phyloP scores from a whole-genome alignment of 345 rosid genomes.

The Ailanthus altissimus region DNA sequence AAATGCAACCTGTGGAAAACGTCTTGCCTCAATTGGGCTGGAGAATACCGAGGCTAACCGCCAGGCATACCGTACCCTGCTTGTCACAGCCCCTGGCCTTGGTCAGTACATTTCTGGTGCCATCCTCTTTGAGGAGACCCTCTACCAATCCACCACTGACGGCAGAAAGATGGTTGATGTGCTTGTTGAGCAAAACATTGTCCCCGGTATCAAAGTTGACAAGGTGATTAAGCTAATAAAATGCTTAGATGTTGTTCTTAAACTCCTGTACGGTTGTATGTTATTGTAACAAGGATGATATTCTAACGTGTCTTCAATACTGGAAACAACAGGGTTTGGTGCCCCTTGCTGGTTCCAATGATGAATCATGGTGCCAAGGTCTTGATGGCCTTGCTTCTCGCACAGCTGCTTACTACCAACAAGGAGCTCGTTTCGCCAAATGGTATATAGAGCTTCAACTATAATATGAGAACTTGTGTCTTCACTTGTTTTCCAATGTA shows the following conservation, averaged over 20 bases:
- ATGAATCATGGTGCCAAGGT: conserved; percentile 99
- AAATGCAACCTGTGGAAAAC: conserved; percentile 94
- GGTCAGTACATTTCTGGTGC: conserved; percentile 91
- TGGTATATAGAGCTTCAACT: conserved; percentile 44
- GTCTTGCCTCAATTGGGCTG: conserved; percentile 87
- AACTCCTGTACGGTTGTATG: background rate
- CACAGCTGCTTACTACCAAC: conserved; percentile 96
- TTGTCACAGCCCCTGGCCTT: conserved; percentile 79
- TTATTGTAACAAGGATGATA: background rate
- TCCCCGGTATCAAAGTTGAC: conserved; percentile 98
- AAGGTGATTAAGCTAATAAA: conserved; percentile 49
- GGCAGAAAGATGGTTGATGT: conserved; percentile 95
- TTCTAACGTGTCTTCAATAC: conserved; percentile 7
- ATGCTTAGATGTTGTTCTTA: background rate
- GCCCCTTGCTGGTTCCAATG: conserved; percentile 85
- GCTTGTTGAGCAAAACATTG: conserved; percentile 82
- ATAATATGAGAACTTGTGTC: background rate
- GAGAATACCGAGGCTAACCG: conserved; percentile 98
- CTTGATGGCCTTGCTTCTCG: conserved; percentile 95
- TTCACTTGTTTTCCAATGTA: too few relatives aligned
- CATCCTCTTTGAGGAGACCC: conserved; percentile 94
- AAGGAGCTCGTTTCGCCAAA: conserved; percentile 99
- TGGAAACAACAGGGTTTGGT: conserved; percentile 81
- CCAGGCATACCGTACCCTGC: conserved; percentile 90
- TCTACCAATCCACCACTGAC: conserved; percentile 83